phyloP scores from a whole-genome alignment of 805 yeast genomes.

The Teunomyces atbi region DNA sequence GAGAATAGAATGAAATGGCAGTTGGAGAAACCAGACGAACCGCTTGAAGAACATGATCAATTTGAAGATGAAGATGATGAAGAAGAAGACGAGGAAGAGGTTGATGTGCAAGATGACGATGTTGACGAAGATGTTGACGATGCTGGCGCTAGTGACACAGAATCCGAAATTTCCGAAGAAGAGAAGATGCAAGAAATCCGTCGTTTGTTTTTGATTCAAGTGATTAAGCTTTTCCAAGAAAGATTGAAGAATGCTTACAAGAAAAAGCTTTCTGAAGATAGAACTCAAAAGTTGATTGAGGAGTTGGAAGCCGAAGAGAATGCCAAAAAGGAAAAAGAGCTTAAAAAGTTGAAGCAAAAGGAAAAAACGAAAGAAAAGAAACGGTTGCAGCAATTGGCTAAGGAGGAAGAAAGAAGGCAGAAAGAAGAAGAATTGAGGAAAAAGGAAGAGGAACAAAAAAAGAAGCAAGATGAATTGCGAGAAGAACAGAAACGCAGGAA shows the following conservation, averaged over 20 bases:
- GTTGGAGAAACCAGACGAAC: slow-evolving; percentile 20
- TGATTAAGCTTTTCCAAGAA: slow-evolving; percentile 73
- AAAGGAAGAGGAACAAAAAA: slow-evolving; percentile 30
- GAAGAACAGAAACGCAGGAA: slow-evolving; percentile 39
- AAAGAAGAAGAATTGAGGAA: slow-evolving; percentile 52
- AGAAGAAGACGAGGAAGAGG: slow-evolving; percentile 7
- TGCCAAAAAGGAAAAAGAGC: slow-evolving; percentile 62
- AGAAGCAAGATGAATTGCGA: slow-evolving; percentile 32
- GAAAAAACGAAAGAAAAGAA: slow-evolving; percentile 74
- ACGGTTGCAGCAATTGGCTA: slow-evolving; percentile 56
- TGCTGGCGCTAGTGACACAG: slow-evolving; percentile 37
- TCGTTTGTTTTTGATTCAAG: slow-evolving; percentile 73
- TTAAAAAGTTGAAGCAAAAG: slow-evolving; percentile 60
- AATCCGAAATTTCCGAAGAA: slow-evolving; percentile 46
- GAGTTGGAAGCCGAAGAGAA: slow-evolving; percentile 71
- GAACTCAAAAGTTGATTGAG: slow-evolving; percentile 57
- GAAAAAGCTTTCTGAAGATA: slow-evolving; percentile 76
- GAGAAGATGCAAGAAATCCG: slow-evolving; percentile 76
- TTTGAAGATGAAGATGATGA: slow-evolving; percentile 38
- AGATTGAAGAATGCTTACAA: slow-evolving; percentile 74
- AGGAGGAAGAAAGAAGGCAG: slow-evolving; percentile 57
- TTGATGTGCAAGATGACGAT: slow-evolving; percentile 9
- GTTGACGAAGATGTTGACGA: slow-evolving; percentile 41
- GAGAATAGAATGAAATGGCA: neutral
- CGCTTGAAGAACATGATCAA: slow-evolving; percentile 40